Percentiles rank a stretch among this genome's conserved stretches.
Evolutionary conservation across 306 rosid genomes (phyloP).

Genomic region (Spatholobus suberectus): DNA sequence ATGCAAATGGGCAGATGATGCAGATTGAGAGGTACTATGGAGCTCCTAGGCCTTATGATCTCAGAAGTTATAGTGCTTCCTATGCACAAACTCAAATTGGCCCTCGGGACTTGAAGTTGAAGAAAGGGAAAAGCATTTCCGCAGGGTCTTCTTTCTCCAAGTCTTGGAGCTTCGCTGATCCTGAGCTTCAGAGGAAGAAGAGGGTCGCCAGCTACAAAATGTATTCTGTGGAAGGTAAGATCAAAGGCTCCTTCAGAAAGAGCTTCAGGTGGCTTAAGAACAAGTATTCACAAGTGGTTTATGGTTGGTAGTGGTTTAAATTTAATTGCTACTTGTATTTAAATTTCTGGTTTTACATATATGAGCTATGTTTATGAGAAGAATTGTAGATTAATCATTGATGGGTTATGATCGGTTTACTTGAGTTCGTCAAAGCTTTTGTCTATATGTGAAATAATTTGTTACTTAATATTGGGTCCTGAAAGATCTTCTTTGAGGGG

Average conservation of each 20-base stretch:
- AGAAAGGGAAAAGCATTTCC: constrained; percentile 70
- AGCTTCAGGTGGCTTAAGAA: constrained; percentile 93
- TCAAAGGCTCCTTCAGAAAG: constrained; percentile 86
- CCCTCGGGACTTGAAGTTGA: constrained; percentile 57
- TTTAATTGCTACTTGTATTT: neutral
- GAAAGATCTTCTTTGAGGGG: neutral
- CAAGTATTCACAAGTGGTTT: constrained; percentile 70
- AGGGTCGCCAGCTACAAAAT: constrained; percentile 90
- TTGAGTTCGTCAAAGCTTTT: neutral
- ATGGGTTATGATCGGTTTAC: constrained; percentile 33
- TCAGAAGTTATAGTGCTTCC: constrained; percentile 66
- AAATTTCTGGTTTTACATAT: constrained; percentile 13
- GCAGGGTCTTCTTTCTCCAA: constrained; percentile 63
- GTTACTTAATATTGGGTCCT: constrained; percentile 11
- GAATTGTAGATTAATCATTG: constrained; percentile 40
- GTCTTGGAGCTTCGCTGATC: constrained; percentile 63
- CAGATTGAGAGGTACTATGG: constrained; percentile 73
- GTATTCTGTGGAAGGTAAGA: constrained; percentile 86
- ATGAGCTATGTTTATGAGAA: constrained; percentile 19
- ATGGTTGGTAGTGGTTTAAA: constrained; percentile 67
- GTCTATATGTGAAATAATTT: neutral
- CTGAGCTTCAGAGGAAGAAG: constrained; percentile 89
- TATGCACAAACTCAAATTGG: constrained; percentile 58
- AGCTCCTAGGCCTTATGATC: constrained; percentile 57
- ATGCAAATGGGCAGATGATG: constrained; percentile 62